phyloP scores from a whole-genome alignment of 2,329 filamentous ascomycete species.

The Fusarium goolgardi region DNA sequence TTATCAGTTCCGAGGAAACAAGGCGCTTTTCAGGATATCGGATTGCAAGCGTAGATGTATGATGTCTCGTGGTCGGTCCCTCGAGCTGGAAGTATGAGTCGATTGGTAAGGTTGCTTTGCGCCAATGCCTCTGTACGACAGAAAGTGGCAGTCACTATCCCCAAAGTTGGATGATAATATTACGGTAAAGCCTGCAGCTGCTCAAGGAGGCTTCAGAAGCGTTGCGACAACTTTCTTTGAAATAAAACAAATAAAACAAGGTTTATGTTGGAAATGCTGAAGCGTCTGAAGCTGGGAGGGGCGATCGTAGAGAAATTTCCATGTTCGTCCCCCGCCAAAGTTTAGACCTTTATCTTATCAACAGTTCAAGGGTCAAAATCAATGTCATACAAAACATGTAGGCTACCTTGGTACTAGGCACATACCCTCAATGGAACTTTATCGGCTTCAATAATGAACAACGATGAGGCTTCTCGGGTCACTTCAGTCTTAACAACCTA shows the following conservation, averaged over 20 bases:
- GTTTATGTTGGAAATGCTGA: neutral
- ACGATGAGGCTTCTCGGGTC: neutral
- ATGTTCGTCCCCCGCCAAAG: conserved; percentile 41
- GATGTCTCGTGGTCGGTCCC: neutral
- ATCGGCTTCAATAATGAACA: neutral
- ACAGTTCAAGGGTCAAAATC: neutral
- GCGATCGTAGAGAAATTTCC: conserved; percentile 39
- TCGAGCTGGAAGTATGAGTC: conserved; percentile 10
- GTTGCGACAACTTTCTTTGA: neutral
- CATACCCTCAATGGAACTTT: neutral
- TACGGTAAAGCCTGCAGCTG: neutral
- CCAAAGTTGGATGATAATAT: neutral
- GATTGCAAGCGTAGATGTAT: neutral
- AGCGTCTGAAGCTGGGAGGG: conserved; percentile 22
- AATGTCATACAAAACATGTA: neutral
- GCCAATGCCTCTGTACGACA: conserved; percentile 13
- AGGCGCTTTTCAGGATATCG: neutral
- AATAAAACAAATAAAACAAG: neutral
- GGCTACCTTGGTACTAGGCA: too few species aligned
- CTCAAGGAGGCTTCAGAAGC: neutral
- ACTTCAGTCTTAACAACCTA: neutral
- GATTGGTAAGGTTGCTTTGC: conserved; percentile 22
- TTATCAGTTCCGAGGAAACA: fast-evolving
- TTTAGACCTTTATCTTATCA: conserved; percentile 42
- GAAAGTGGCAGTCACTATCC: neutral